phyloP scores from a whole-genome alignment of 2,329 filamentous ascomycete species.

The Alternaria viburni region DNA sequence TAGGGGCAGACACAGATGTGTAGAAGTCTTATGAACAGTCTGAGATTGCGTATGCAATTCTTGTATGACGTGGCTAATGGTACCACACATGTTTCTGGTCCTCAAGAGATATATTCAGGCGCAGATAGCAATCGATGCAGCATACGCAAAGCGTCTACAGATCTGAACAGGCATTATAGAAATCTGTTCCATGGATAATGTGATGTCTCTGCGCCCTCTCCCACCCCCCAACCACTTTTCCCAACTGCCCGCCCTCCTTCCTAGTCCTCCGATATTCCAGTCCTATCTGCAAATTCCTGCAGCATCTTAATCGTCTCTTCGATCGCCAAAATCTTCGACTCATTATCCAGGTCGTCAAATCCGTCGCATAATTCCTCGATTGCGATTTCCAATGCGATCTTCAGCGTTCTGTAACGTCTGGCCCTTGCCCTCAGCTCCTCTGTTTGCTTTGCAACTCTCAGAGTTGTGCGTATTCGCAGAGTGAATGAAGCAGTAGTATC shows the following conservation, averaged over 20 bases:
- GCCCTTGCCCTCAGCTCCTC: neutral
- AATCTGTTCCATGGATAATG: neutral
- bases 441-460: neutral
- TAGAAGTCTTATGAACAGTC: neutral
- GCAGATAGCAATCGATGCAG: neutral
- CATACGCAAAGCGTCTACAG: neutral
- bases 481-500: accelerated
- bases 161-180: neutral
- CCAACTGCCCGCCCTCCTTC: neutral
- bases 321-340: neutral
- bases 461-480: neutral
- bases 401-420: neutral
- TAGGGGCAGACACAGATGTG: neutral
- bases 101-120: neutral
- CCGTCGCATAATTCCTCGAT: neutral
- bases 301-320: neutral
- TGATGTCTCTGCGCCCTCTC: neutral
- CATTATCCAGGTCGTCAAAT: neutral
- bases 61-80: neutral
- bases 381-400: neutral
- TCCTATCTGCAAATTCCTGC: neutral
- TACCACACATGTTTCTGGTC: neutral
- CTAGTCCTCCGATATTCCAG: neutral
- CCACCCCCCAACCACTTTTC: neutral
- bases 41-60: neutral